Evolutionary conservation across 257 asterid genomes (phyloP).

Genomic region (Plectranthus barbatus): DNA sequence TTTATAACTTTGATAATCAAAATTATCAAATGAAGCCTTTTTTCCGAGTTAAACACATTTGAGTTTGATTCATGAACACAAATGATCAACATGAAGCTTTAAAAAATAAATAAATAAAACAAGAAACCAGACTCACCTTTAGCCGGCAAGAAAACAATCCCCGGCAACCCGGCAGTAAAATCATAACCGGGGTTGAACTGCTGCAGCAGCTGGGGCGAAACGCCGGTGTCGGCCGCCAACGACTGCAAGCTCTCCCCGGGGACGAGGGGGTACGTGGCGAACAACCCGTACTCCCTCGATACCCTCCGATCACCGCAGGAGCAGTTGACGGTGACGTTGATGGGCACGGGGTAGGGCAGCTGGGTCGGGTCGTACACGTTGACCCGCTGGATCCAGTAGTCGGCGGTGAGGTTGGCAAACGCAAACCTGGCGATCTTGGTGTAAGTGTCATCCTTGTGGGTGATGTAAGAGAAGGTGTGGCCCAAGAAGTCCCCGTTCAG

Average conservation of each 20-base stretch:
- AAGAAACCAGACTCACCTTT: constrained; percentile 37
- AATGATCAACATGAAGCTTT: neutral
- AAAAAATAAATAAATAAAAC: too few relatives aligned
- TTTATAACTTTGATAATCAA: too few relatives aligned
- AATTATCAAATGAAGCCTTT: too few relatives aligned
- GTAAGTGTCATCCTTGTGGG: constrained; percentile 57
- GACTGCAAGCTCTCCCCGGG: constrained; percentile 38
- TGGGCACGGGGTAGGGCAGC: constrained; percentile 35
- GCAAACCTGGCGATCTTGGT: constrained; percentile 29
- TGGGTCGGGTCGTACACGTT: constrained; percentile 42
- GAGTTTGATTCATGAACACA: too few relatives aligned
- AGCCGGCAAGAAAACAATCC: constrained; percentile 59
- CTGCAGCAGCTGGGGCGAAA: constrained; percentile 35
- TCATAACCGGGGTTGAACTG: constrained; percentile 38
- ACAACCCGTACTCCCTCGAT: constrained; percentile 57
- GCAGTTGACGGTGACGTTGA: constrained; percentile 73
- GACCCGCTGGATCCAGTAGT: constrained; percentile 57
- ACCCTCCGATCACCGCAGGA: constrained; percentile 60
- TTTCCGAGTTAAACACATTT: too few relatives aligned
- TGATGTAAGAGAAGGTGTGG: constrained; percentile 47
- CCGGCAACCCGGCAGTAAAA: constrained; percentile 47
- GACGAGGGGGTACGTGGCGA: constrained; percentile 48
- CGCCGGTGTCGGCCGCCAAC: constrained; percentile 33
- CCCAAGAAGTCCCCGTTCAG: constrained; percentile 73
- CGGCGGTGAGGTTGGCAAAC: constrained; percentile 59